These are phyloP conservation scores for Leucocoprinus leucothites DNA, from an alignment of 768 basidiomycete genomes.

Conservation along the genomic window DNA sequence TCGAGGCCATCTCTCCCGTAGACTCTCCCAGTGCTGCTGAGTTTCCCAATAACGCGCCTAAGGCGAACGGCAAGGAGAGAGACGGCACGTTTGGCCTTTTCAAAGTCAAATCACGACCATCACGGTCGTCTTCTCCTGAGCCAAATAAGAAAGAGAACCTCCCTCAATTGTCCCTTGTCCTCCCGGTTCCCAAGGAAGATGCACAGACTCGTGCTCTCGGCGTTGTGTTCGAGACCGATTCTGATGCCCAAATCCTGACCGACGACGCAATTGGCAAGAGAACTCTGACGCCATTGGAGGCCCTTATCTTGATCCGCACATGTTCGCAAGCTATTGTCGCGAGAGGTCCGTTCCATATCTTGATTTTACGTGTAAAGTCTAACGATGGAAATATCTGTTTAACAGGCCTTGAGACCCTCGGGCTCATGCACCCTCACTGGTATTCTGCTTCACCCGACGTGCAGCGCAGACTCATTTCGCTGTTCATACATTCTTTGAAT, in stretches of 20 bases:
- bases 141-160: conserved; percentile 32
- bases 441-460: conserved; percentile 66
- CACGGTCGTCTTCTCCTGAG: conserved; percentile 33
- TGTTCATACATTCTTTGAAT: conserved; percentile 65
- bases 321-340: conserved; percentile 67
- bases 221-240: conserved; percentile 59
- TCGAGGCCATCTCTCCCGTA: conserved; percentile 62
- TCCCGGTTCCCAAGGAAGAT: conserved; percentile 51
- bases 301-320: conserved; percentile 59
- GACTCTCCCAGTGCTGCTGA: conserved; percentile 36
- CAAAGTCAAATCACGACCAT: conserved; percentile 42
- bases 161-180: conserved; percentile 63
- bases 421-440: conserved; percentile 87
- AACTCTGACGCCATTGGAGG: conserved; percentile 58
- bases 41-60: conserved; percentile 32
- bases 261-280: conserved; percentile 56
- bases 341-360: conserved; percentile 45
- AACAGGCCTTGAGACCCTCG: conserved; percentile 75
- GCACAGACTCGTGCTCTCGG: conserved; percentile 45
- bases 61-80: conserved; percentile 28
- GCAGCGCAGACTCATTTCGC: conserved; percentile 68
- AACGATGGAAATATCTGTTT: conserved; percentile 8
- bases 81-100: conserved; percentile 48
- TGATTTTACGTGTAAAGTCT: conserved; percentile 8
- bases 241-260: conserved; percentile 43